A percentile compares a stretch with the other conserved stretches of the same genome.
These are phyloP conservation scores for Extremus antarcticus DNA, from an alignment of 495 filamentous ascomycete species.

Conservation along the genomic window DNA sequence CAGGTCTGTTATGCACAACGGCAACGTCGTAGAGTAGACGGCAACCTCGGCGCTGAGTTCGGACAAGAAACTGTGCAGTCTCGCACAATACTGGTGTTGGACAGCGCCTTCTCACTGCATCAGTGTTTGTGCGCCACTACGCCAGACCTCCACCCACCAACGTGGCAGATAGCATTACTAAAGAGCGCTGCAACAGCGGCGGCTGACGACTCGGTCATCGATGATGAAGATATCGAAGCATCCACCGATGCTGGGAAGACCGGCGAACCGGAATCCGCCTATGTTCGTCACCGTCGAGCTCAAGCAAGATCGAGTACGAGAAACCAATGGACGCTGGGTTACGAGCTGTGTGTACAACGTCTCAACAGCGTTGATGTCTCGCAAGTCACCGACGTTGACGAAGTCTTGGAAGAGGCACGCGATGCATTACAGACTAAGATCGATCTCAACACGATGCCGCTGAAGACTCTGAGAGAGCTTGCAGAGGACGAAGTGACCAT, in stretches of 20 bases:
- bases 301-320: background rate
- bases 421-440: background rate
- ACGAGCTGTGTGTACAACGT: background rate
- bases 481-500: background rate
- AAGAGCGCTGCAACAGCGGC: background rate
- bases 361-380: constrained; percentile 1
- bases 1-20: background rate
- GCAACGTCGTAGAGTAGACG: background rate
- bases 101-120: background rate
- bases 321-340: background rate
- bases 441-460: background rate
- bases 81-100: background rate
- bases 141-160: background rate
- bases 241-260: background rate
- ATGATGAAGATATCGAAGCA: constrained; percentile 11
- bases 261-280: background rate
- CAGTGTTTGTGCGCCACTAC: background rate
- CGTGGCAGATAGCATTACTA: background rate
- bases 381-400: constrained; percentile 4
- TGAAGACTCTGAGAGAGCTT: background rate
- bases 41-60: background rate
- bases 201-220: constrained; percentile 21
- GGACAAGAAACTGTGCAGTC: too few relatives aligned
- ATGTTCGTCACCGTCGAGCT: background rate
- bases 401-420: constrained; percentile 4